These are phyloP conservation scores for Myochromella boudieri DNA, from an alignment of 768 basidiomycete genomes.

Conservation along the genomic window DNA sequence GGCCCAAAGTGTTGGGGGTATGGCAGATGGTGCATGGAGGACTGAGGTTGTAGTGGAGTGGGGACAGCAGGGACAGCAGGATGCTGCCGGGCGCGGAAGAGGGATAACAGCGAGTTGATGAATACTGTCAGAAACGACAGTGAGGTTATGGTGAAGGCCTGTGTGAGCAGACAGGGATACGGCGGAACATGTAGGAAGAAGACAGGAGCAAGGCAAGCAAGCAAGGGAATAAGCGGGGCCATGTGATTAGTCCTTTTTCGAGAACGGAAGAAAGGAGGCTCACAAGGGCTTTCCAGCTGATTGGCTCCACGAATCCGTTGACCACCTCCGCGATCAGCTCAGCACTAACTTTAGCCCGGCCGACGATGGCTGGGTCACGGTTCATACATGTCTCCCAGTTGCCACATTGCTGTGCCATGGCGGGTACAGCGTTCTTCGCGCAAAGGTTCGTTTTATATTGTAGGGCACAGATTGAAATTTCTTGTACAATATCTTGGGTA, in stretches of 20 bases:
- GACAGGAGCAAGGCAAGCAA: neutral
- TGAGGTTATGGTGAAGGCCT: constrained; percentile 78
- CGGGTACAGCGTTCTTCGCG: constrained; percentile 72
- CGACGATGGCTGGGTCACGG: constrained; percentile 86
- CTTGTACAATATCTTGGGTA: constrained; percentile 86
- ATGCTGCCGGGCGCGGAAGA: constrained; percentile 70
- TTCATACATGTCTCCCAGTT: constrained; percentile 96
- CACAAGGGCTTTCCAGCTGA: constrained; percentile 96
- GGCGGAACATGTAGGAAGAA: neutral
- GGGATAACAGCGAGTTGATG: constrained; percentile 75
- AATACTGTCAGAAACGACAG: constrained; percentile 76
- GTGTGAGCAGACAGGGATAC: too few species aligned
- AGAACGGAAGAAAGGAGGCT: constrained; percentile 26
- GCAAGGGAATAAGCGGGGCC: constrained; percentile 6
- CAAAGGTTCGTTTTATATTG: constrained; percentile 85
- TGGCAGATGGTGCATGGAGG: constrained; percentile 34
- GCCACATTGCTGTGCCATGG: constrained; percentile 83
- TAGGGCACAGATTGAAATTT: constrained; percentile 84
- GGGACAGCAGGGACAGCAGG: constrained; percentile 34
- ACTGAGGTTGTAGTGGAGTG: constrained; percentile 26
- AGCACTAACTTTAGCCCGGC: constrained; percentile 86
- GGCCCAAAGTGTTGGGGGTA: constrained; percentile 44
- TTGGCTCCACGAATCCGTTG: constrained; percentile 95
- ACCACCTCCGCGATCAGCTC: constrained; percentile 96
- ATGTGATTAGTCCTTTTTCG: constrained; percentile 13